Evolutionary conservation across 345 rosid genomes (phyloP), one percentile per base, ranked within the genome.

Genomic region (Diplotaxis tenuifolia): DNA sequence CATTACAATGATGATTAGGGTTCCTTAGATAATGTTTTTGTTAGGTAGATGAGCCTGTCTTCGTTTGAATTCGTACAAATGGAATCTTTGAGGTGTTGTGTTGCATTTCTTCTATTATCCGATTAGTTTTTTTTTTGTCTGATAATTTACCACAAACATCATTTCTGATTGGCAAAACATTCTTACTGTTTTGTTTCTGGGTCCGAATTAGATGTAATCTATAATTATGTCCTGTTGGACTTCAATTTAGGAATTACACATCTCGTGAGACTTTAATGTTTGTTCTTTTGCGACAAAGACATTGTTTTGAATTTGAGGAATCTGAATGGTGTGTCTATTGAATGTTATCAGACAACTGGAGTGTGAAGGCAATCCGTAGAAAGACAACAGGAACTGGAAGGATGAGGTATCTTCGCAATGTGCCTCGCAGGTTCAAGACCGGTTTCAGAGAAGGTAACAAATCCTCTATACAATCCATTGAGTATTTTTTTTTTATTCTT

Each of bases 301-400:
- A 47, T 49, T n/a, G 12, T 9, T 16, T 10, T 8, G 16, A 0
- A 0, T 5, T 62, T 6, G 1, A 12, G 19, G 6, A 3, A 21
- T 32, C 0, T 61, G 14, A 63, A 1, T 0, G 58, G 49, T 42
- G 7, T 40, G 15, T 16, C 9, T 5, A 49, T 47, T 27, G n/a
- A 23, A 23, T 23, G 25, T 29, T 9, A n/a, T 55, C 4, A 89
- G 95, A 89, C 70, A 89, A 89, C 83, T 89, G 92, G 95, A 89
- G 92, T 68, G 86, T 75, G 76, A 89, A 89, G 85, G 92, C 95
- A 3, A 82, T 89, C 67, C 78, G 95, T n/a, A 76, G 95, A 56
- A 89, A 89, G 88, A 89, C 95, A 0, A 89, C 95, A 0, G 95
- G 92, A 61, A 87, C 90, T 2, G 95, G 95, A 21, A 83, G 92